phyloP scores from a whole-genome alignment of 805 yeast species.

The Lachancea sp. region DNA sequence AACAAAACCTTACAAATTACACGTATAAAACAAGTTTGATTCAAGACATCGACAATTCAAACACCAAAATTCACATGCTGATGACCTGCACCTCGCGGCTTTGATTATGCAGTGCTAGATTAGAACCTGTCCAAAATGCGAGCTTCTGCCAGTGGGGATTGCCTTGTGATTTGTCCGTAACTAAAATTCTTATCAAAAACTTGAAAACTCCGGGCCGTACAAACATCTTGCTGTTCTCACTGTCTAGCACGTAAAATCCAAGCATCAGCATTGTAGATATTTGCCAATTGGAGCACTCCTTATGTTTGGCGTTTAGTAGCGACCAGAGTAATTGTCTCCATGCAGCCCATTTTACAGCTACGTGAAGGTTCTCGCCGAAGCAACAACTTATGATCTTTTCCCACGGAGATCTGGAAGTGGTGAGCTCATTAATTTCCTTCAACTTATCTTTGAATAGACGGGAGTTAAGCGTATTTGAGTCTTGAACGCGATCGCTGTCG shows the following conservation, averaged over 20 bases:
- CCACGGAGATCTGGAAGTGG: constrained; percentile 13
- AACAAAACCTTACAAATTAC: too few relatives aligned
- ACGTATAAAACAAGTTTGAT: too few relatives aligned
- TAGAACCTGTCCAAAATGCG: constrained; percentile 13
- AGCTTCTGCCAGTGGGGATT: constrained; percentile 7
- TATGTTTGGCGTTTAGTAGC: constrained; percentile 3
- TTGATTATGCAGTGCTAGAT: constrained; percentile 11
- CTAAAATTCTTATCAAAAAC: constrained; percentile 14
- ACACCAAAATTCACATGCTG: too few relatives aligned
- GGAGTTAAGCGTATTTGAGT: constrained; percentile 3
- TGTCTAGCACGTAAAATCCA: constrained; percentile 20
- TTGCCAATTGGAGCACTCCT: constrained; percentile 11
- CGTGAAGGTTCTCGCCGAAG: constrained; percentile 18
- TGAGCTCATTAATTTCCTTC: constrained; percentile 23
- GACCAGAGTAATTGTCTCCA: constrained; percentile 22
- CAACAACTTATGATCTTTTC: constrained; percentile 22
- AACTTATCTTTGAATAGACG: constrained; percentile 22
- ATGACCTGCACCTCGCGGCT: not conserved
- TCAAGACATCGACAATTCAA: too few relatives aligned
- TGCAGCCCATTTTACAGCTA: constrained; percentile 25
- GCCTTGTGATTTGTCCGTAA: constrained; percentile 7
- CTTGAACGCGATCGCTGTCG: not conserved
- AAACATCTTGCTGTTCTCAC: constrained; percentile 15
- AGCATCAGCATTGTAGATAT: constrained; percentile 20
- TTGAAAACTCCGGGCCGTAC: constrained; percentile 19